Conservation (phyloP, 1,284 basidiomycete species). For the Lentinula novae-zelandiae region DNA sequence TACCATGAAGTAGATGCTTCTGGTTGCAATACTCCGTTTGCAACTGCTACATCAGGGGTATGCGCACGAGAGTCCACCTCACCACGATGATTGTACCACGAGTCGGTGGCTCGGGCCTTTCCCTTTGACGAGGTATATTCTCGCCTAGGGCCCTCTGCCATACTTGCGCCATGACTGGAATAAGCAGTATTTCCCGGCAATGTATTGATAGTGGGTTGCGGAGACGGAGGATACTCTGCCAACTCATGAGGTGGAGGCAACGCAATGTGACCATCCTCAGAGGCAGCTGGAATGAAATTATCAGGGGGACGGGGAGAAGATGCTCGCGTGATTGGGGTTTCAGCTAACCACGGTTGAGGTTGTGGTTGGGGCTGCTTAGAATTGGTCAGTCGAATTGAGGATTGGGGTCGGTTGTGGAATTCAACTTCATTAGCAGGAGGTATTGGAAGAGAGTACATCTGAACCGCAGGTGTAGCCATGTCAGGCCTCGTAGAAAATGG, state of each 20-base stretch:
- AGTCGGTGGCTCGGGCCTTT: background rate
- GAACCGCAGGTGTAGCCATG: slow-evolving; percentile 11
- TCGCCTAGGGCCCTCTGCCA: background rate
- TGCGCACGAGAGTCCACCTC: slow-evolving; percentile 12
- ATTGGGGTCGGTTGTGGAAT: slow-evolving; percentile 6
- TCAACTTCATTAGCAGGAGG: slow-evolving; percentile 11
- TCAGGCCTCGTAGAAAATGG: background rate
- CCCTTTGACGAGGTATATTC: background rate
- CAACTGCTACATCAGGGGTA: background rate
- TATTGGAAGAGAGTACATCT: slow-evolving; percentile 11
- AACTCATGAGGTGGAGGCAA: slow-evolving; percentile 19
- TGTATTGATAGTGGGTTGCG: background rate
- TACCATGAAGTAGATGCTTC: slow-evolving; percentile 16
- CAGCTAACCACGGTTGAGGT: background rate
- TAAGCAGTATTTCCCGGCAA: background rate
- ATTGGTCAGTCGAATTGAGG: background rate
- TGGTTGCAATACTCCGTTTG: background rate
- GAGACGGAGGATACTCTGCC: slow-evolving; percentile 6
- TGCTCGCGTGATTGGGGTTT: background rate
- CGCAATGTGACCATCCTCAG: slow-evolving; percentile 18
- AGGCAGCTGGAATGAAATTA: slow-evolving; percentile 20
- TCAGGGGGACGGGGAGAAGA: slow-evolving; percentile 18
- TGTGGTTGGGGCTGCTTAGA: background rate
- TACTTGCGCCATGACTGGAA: background rate
- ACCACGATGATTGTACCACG: slow-evolving; percentile 3